Conservation (phyloP, 805 yeast genomes). For the Candida ortonii region DNA sequence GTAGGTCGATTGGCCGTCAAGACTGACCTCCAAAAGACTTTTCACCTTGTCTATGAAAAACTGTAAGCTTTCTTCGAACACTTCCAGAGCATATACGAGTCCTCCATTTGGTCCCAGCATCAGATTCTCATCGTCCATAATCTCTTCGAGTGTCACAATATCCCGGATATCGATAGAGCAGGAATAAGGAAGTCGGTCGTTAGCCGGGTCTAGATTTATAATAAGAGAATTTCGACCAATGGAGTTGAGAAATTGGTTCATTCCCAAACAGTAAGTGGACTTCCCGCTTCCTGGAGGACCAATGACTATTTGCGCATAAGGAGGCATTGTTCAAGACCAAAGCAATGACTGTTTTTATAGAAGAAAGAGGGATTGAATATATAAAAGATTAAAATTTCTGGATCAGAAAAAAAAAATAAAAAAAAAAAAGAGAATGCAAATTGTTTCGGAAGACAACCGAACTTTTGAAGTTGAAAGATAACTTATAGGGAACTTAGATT, state of each 20-base stretch:
- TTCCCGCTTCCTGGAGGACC: constrained; percentile 99
- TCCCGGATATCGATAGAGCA: constrained; percentile 58
- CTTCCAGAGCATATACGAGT: constrained; percentile 80
- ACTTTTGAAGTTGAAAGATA: not conserved
- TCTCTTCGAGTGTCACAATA: constrained; percentile 53
- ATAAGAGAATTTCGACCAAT: constrained; percentile 88
- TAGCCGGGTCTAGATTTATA: constrained; percentile 85
- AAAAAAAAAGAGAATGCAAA: not conserved
- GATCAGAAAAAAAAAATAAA: constrained; percentile 1
- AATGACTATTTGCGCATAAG: constrained; percentile 85
- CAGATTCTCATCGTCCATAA: constrained; percentile 51
- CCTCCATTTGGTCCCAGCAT: constrained; percentile 77
- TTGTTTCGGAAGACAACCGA: too few relatives aligned
- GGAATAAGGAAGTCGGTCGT: constrained; percentile 52
- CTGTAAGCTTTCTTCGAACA: constrained; percentile 54
- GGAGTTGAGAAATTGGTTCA: constrained; percentile 88
- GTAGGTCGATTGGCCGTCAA: constrained; percentile 52
- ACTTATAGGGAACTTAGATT: not conserved
- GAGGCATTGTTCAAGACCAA: constrained; percentile 38
- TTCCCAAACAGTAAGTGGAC: constrained; percentile 90
- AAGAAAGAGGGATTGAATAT: not conserved
- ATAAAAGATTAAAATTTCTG: not conserved
- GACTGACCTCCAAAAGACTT: constrained; percentile 43
- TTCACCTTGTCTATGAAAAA: constrained; percentile 55
- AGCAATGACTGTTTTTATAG: not conserved